Evolutionary conservation across 129 eudicot species (phyloP).

Genomic region (Tagetes patula): DNA sequence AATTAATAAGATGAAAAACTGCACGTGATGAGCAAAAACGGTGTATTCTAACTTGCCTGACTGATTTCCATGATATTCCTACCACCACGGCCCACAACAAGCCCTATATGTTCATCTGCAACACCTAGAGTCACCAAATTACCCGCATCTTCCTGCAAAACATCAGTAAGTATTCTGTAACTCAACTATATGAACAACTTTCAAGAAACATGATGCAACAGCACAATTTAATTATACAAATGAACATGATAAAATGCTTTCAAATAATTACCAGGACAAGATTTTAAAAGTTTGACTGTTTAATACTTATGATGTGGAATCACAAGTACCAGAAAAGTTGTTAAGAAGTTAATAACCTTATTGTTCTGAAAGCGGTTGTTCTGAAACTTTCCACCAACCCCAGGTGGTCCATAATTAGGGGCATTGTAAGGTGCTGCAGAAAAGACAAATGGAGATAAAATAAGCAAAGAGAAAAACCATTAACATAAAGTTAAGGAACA

Average conservation of each 20-base stretch:
- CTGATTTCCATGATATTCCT: conserved; percentile 77
- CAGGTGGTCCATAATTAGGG: conserved; percentile 37
- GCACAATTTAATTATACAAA: not conserved
- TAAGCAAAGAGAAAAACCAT: not conserved
- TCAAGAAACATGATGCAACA: not conserved
- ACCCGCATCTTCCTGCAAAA: conserved; percentile 59
- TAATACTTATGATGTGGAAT: not conserved
- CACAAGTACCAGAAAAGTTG: not conserved
- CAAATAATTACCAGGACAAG: not conserved
- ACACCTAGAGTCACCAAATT: conserved; percentile 80
- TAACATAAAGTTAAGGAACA: not conserved
- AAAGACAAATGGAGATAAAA: conserved; percentile 16
- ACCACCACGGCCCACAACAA: conserved; percentile 93
- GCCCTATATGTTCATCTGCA: conserved; percentile 91
- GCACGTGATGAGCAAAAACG: not conserved
- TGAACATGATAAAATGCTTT: conserved; percentile 12
- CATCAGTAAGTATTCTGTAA: not conserved
- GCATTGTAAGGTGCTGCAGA: conserved; percentile 50
- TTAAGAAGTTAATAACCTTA: conserved; percentile 29
- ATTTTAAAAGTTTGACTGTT: not conserved
- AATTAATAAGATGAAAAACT: not conserved
- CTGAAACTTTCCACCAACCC: conserved; percentile 67
- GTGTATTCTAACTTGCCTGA: conserved; percentile 47
- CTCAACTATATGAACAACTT: not conserved
- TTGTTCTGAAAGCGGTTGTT: conserved; percentile 45